Percentiles rank a stretch among this genome's conserved stretches.
Conservation (phyloP, 495 filamentous ascomycete species). For the Xylona heveae region DNA sequence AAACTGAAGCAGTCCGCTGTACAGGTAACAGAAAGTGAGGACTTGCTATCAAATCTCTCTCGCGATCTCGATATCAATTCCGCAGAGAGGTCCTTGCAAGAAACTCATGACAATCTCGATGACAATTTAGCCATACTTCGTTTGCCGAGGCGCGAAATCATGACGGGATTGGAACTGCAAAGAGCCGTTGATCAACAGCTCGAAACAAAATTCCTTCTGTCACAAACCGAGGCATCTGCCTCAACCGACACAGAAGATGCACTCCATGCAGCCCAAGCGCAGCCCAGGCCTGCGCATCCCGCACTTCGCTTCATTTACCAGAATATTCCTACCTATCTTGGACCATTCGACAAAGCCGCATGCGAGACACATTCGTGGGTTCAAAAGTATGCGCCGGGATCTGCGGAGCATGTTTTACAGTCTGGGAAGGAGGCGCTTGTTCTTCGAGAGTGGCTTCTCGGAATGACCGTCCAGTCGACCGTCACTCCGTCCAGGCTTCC, state of each 20-base stretch:
- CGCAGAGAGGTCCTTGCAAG: conserved; percentile 24
- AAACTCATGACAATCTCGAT: conserved; percentile 16
- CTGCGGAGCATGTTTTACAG: conserved; percentile 56
- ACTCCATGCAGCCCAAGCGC: conserved; percentile 1
- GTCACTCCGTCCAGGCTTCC: not conserved
- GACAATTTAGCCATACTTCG: conserved; percentile 7
- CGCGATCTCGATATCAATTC: conserved; percentile 24
- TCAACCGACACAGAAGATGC: conserved; percentile 13
- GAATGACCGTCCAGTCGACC: conserved; percentile 30
- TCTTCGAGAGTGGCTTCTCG: conserved; percentile 68
- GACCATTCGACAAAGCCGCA: conserved; percentile 57
- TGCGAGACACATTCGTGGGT: conserved; percentile 59
- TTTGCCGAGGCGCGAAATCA: conserved; percentile 13
- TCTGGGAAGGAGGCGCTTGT: conserved; percentile 44
- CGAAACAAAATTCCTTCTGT: not conserved
- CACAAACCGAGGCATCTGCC: conserved; percentile 3
- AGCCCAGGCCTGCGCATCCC: conserved; percentile 20
- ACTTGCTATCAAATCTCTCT: no score
- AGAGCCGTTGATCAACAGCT: conserved; percentile 5
- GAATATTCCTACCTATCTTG: conserved; percentile 35
- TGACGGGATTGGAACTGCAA: conserved; percentile 15
- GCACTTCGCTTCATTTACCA: conserved; percentile 38
- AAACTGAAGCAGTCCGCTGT: no score
- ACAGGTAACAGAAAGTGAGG: no score
- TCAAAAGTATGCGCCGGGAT: conserved; percentile 67